These are phyloP conservation scores for Leccinellum rugosiceps DNA, from an alignment of 768 basidiomycete genomes.

Conservation along the genomic window DNA sequence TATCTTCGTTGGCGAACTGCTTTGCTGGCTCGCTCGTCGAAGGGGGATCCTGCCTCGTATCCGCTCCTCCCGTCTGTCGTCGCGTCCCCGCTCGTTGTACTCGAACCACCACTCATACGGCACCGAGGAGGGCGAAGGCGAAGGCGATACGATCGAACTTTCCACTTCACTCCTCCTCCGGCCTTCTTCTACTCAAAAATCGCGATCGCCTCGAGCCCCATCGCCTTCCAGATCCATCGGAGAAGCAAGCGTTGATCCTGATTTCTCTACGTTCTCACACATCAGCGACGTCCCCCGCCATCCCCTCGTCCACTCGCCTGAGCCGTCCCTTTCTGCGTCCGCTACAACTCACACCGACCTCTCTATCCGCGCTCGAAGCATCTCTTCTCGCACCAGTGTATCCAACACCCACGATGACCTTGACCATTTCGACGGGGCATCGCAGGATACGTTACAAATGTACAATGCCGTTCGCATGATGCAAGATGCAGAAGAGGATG, in stretches of 20 bases:
- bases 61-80: background rate
- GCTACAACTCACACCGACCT: slow-evolving; percentile 33
- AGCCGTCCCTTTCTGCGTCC: slow-evolving; percentile 32
- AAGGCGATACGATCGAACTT: slow-evolving; percentile 16
- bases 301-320: slow-evolving; percentile 31
- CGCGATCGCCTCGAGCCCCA: background rate
- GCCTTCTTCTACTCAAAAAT: slow-evolving; percentile 13
- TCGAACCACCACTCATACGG: slow-evolving; percentile 19
- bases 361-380: slow-evolving; percentile 28
- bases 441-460: slow-evolving; percentile 16
- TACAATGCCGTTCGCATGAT: slow-evolving; percentile 25
- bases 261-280: slow-evolving; percentile 21
- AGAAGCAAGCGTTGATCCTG: background rate
- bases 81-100: slow-evolving; percentile 16
- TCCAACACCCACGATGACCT: slow-evolving; percentile 12
- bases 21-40: slow-evolving; percentile 65
- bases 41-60: slow-evolving; percentile 32
- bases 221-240: background rate
- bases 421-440: slow-evolving; percentile 9
- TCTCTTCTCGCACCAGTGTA: slow-evolving; percentile 23
- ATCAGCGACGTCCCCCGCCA: slow-evolving; percentile 30
- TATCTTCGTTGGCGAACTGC: slow-evolving; percentile 59
- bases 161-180: slow-evolving; percentile 25
- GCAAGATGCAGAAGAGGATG: slow-evolving; percentile 28
- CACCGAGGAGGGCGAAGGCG: slow-evolving; percentile 14